Base-by-base conservation (phyloP, 352 stramenopile species). In the Globisporangium alternatum region DNA sequence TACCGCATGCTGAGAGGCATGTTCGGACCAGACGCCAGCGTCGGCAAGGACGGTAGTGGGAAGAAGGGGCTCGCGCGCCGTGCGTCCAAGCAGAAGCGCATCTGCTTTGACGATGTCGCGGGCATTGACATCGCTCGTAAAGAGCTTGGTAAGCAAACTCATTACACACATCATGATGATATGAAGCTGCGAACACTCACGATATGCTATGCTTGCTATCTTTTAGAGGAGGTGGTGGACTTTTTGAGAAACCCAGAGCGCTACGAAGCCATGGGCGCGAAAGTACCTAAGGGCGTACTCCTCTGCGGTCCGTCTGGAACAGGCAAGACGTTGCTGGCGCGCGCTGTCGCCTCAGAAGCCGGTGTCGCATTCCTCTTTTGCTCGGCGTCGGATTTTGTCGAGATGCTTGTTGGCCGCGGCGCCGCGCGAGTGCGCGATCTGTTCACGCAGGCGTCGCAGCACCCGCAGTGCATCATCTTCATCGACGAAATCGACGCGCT, bases 401-500 rank as follows among this genome's bases (percentile, higher is more conserved):
- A 99, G 67, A 98, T 98, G 93, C 93, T 98, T 37, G 96, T 98
- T 5, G 96, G 96, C 57, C 85, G 97, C 55, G 96, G 96, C 53
- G 94, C 96, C 5, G 94, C 90, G 43, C 90, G 96, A 60, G 94
- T 99, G 31, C 86, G 96, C 61, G 90, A 97, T 56, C 79, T 98
- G 30, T 99, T 98, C 75, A 93, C 79, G 25, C 89, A 98, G 72
- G 96, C 95, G 3, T 90, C 93, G 68, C 96, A 98, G 80, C 75
- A 98, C 85, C 67, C 91, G 33, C 95, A 96, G 30, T 99, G 95
- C 67, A 98, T 99, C 68, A 97, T 99, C 69, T 99, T 99, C 72
- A 98, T 99, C 67, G 96, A 99, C 74, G 96, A 99, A 65, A 97
- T 99, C 69, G 96, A 99, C 81, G 94, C 96, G 25, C 78, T 99